Conservation (phyloP, 169 alveolate species). For the Perkinsus marinus region DNA sequence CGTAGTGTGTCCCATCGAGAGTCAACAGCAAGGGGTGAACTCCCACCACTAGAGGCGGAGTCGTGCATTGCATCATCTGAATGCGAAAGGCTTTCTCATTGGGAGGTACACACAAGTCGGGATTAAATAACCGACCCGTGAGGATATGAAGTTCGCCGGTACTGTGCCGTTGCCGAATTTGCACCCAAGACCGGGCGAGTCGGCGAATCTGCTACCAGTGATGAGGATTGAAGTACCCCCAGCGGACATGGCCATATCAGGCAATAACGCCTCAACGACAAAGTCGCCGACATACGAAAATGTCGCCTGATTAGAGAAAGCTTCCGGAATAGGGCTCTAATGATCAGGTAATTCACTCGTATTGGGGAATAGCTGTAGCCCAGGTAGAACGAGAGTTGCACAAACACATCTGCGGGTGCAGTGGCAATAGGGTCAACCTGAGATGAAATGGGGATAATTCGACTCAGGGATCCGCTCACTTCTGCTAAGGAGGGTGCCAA, state of each 20-base stretch:
- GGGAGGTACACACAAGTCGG: too few species aligned
- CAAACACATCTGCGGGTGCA: neutral
- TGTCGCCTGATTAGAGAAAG: neutral
- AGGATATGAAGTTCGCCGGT: neutral
- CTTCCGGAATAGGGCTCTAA: neutral
- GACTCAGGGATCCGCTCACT: neutral
- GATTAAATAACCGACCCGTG: neutral
- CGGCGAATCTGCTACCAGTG: neutral
- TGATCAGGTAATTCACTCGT: neutral
- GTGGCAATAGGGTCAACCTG: neutral
- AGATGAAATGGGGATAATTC: too few species aligned
- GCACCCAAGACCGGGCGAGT: conserved; percentile 1
- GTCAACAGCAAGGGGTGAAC: conserved; percentile 1
- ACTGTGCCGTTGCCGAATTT: neutral
- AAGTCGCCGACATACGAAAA: neutral
- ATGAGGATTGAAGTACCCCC: neutral
- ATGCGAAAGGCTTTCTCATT: too few species aligned
- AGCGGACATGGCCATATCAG: neutral
- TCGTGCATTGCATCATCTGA: neutral
- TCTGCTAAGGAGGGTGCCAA: neutral
- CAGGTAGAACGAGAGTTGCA: neutral
- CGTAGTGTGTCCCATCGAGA: neutral
- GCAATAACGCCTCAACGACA: neutral
- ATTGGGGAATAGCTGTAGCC: neutral
- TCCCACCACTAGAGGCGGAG: neutral